Conservation (phyloP, 2,329 filamentous ascomycete species). For the Monosporascus sp. region DNA sequence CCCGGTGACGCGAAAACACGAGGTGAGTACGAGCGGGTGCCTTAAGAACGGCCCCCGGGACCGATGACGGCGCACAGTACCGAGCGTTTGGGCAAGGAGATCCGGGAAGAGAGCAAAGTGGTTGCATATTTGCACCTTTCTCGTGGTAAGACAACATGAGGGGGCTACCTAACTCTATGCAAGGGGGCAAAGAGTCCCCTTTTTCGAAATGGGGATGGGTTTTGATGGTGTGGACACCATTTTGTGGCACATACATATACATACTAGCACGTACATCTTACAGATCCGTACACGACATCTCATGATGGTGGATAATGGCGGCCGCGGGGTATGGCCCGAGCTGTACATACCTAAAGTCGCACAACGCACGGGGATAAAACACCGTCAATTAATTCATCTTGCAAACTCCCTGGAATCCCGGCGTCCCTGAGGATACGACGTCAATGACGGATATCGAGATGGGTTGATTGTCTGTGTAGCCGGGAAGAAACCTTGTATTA, state of each 20-base stretch:
- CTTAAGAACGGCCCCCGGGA: background rate
- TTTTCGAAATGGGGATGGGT: background rate
- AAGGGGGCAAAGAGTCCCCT: background rate
- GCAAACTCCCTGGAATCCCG: background rate
- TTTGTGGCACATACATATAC: too few relatives aligned
- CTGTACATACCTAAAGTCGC: too few relatives aligned
- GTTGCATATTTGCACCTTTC: background rate
- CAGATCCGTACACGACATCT: conserved; percentile 3
- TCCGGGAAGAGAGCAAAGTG: background rate
- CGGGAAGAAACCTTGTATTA: background rate
- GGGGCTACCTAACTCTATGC: background rate
- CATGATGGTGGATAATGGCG: background rate
- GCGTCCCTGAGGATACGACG: too few relatives aligned
- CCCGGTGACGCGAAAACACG: background rate
- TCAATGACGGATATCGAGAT: too few relatives aligned
- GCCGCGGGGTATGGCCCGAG: too few relatives aligned
- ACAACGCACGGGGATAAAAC: too few relatives aligned
- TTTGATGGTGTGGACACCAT: background rate
- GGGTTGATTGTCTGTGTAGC: background rate
- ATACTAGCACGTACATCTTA: too few relatives aligned
- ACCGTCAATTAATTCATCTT: too few relatives aligned
- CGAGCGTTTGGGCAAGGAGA: background rate
- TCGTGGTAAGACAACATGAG: background rate
- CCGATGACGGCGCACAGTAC: background rate
- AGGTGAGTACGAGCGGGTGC: background rate